Conservation (phyloP, 441 rosid species). For the Daphne laureola region DNA sequence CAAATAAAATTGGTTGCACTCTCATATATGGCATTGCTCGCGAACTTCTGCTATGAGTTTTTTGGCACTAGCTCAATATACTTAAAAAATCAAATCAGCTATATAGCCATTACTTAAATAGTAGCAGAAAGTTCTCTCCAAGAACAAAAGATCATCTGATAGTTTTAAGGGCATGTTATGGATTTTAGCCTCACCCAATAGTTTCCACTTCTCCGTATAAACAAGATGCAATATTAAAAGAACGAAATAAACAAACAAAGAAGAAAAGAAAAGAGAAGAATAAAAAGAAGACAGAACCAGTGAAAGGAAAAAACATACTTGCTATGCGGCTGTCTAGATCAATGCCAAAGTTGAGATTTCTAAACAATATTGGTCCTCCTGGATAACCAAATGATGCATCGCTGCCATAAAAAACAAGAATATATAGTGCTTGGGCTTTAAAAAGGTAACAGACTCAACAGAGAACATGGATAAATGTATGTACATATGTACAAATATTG, state of each 20-base stretch:
- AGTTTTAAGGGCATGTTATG: background rate
- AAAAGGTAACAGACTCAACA: background rate
- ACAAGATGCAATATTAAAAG: background rate
- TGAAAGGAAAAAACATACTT: constrained; percentile 48
- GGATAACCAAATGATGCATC: constrained; percentile 99
- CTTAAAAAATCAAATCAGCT: too few relatives aligned
- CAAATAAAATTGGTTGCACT: too few relatives aligned
- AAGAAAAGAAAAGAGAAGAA: background rate
- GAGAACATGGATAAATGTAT: too few relatives aligned
- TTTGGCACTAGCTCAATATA: too few relatives aligned
- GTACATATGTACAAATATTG: too few relatives aligned
- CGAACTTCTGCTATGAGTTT: too few relatives aligned
- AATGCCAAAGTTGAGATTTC: constrained; percentile 92
- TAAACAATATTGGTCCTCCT: constrained; percentile 80
- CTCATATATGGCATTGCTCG: too few relatives aligned
- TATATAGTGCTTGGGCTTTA: constrained; percentile 8
- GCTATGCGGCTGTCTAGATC: constrained; percentile 97
- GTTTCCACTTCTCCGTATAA: too few relatives aligned
- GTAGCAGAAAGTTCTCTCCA: background rate
- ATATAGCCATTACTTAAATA: background rate
- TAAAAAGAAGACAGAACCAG: constrained; percentile 2
- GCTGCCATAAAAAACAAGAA: constrained; percentile 36
- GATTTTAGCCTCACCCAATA: too few relatives aligned
- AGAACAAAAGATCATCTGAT: background rate
- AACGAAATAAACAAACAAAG: constrained; percentile 38